phyloP scores from a whole-genome alignment of 176 grass and related monocot genomes.

The Triticum turgidum region DNA sequence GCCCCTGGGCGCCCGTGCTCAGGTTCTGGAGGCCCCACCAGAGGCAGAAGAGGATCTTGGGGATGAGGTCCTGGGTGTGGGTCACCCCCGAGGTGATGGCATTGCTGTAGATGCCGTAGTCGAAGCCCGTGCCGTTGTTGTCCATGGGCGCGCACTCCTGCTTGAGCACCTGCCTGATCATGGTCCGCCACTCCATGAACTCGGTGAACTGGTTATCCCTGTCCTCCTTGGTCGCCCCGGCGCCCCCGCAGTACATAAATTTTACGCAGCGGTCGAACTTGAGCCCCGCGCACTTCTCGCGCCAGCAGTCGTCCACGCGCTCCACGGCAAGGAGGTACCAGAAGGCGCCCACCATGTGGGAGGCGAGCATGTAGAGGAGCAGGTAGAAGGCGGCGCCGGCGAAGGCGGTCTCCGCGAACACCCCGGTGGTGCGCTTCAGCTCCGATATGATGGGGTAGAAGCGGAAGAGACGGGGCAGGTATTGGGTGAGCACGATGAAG shows the following conservation, averaged over 20 bases:
- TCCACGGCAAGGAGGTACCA: slow-evolving; percentile 86
- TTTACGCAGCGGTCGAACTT: slow-evolving; percentile 41
- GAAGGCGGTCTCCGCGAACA: slow-evolving; percentile 75
- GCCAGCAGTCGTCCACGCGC: slow-evolving; percentile 78
- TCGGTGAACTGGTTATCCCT: neutral
- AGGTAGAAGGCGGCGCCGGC: slow-evolving; percentile 77
- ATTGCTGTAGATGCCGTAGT: slow-evolving; percentile 72
- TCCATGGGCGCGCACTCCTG: slow-evolving; percentile 50
- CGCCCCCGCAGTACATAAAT: slow-evolving; percentile 75
- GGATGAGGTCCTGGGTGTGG: slow-evolving; percentile 34
- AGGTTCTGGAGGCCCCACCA: slow-evolving; percentile 96
- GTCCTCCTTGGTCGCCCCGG: neutral
- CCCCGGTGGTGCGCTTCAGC: slow-evolving; percentile 67
- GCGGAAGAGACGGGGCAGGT: slow-evolving; percentile 59
- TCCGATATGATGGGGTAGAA: slow-evolving; percentile 70
- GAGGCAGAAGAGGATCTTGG: slow-evolving; percentile 78
- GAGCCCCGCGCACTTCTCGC: slow-evolving; percentile 37
- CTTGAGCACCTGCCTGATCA: slow-evolving; percentile 38
- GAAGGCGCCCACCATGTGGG: slow-evolving; percentile 84
- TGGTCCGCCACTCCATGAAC: slow-evolving; percentile 55
- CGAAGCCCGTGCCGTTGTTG: slow-evolving; percentile 39
- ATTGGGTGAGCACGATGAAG: slow-evolving; percentile 58
- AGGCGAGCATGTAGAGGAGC: slow-evolving; percentile 79
- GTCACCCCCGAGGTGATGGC: slow-evolving; percentile 62
- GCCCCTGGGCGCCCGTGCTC: slow-evolving; percentile 74